These are phyloP conservation scores for Pythium folliculosum DNA, from an alignment of 352 stramenopile genomes.

Conservation along the genomic window DNA sequence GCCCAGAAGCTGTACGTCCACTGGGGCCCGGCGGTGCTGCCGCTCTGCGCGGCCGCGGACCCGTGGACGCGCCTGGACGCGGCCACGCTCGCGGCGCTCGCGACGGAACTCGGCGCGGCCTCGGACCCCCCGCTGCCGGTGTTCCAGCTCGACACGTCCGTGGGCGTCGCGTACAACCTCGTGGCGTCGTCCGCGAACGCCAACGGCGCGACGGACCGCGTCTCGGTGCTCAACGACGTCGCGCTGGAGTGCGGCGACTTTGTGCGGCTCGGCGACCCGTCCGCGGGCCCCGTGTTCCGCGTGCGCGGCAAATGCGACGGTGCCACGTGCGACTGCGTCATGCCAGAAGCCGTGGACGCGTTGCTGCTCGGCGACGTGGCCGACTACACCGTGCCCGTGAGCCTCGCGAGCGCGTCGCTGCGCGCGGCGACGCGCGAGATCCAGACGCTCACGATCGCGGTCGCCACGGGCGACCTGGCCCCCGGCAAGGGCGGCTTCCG, in stretches of 20 bases:
- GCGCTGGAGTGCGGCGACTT: slow-evolving; percentile 66
- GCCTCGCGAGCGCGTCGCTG: slow-evolving; percentile 46
- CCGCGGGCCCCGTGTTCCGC: slow-evolving; percentile 47
- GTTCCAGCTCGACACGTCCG: slow-evolving; percentile 56
- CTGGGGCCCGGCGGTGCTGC: slow-evolving; percentile 66
- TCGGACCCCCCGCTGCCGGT: slow-evolving; percentile 54
- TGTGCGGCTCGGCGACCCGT: slow-evolving; percentile 58
- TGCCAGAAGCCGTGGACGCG: slow-evolving; percentile 22
- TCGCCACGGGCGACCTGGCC: slow-evolving; percentile 33
- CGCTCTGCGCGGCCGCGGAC: slow-evolving; percentile 51
- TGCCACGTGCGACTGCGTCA: slow-evolving; percentile 47
- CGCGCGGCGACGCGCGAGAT: slow-evolving; percentile 59
- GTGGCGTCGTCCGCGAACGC: slow-evolving; percentile 22
- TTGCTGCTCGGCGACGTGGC: slow-evolving; percentile 51
- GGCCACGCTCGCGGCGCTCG: slow-evolving; percentile 29
- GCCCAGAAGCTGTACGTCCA: slow-evolving; percentile 49
- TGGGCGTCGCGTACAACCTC: slow-evolving; percentile 46
- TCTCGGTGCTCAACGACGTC: slow-evolving; percentile 38
- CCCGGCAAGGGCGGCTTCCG: slow-evolving; percentile 86
- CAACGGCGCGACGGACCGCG: slow-evolving; percentile 29
- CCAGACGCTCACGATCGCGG: slow-evolving; percentile 59
- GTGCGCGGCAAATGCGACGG: slow-evolving; percentile 64
- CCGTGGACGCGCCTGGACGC: slow-evolving; percentile 53
- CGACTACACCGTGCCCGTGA: slow-evolving; percentile 44
- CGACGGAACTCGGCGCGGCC: slow-evolving; percentile 32